These are phyloP conservation scores for Suillus plorans DNA, from an alignment of 768 basidiomycete species.

Conservation along the genomic window DNA sequence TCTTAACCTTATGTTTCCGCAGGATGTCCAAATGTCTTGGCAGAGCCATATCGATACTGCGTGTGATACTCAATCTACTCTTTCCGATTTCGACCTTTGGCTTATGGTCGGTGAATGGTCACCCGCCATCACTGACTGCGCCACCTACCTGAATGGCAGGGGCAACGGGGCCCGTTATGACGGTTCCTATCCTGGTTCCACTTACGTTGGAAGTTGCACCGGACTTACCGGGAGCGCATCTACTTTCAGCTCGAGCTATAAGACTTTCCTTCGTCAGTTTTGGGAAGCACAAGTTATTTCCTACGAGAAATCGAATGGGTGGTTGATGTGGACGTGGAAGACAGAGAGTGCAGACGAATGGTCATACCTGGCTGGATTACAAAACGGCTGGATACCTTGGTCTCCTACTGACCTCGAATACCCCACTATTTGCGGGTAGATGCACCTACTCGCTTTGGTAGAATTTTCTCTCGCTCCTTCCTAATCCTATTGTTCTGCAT, in stretches of 20 bases:
- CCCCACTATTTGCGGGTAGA: slow-evolving; percentile 60
- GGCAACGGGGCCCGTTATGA: slow-evolving; percentile 66
- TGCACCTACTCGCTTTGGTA: neutral
- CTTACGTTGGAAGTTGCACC: slow-evolving; percentile 68
- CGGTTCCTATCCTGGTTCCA: slow-evolving; percentile 63
- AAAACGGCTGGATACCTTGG: slow-evolving; percentile 82
- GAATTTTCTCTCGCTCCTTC: neutral
- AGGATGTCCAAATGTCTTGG: slow-evolving; percentile 48
- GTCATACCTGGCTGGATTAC: slow-evolving; percentile 82
- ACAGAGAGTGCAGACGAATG: slow-evolving; percentile 83
- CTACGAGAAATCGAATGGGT: slow-evolving; percentile 69
- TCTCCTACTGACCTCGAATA: slow-evolving; percentile 49
- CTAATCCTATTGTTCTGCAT: neutral
- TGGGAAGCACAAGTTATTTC: slow-evolving; percentile 85
- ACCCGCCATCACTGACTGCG: slow-evolving; percentile 71
- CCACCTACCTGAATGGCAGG: slow-evolving; percentile 68
- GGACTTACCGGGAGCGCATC: slow-evolving; percentile 75
- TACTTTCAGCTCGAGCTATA: slow-evolving; percentile 73
- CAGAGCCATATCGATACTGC: slow-evolving; percentile 60
- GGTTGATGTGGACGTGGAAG: slow-evolving; percentile 88
- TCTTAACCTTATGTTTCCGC: neutral
- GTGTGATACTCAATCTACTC: slow-evolving; percentile 45
- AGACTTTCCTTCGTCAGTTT: slow-evolving; percentile 74
- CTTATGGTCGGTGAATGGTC: slow-evolving; percentile 89
- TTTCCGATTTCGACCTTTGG: slow-evolving; percentile 68